Percentiles rank a stretch among this genome's conserved stretches.
Conservation (phyloP, 805 yeast genomes). For the Diddensiella santjacobensis region DNA sequence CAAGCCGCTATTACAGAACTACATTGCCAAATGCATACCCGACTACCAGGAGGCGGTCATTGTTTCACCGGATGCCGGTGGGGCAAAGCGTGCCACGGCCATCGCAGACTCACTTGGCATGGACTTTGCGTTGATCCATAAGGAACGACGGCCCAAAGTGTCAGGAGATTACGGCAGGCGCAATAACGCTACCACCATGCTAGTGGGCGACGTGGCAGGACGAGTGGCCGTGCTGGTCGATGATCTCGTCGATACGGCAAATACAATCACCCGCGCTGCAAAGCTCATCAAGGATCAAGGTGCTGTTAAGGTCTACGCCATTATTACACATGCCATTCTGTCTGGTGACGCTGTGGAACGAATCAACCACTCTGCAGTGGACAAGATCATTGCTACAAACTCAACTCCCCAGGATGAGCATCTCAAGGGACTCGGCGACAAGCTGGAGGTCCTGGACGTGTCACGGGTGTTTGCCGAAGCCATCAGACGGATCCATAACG, state of each 20-base stretch:
- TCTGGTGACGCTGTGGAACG: slow-evolving; percentile 85
- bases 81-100: slow-evolving; percentile 94
- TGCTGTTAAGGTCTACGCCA: slow-evolving; percentile 77
- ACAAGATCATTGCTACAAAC: slow-evolving; percentile 83
- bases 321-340: slow-evolving; percentile 89
- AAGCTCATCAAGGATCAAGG: slow-evolving; percentile 89
- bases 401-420: slow-evolving; percentile 81
- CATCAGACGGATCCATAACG: slow-evolving; percentile 92
- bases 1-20: slow-evolving; percentile 81
- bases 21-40: slow-evolving; percentile 75
- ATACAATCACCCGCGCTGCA: slow-evolving; percentile 90
- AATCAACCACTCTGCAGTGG: slow-evolving; percentile 64
- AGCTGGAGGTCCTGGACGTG: slow-evolving; percentile 80
- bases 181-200: slow-evolving; percentile 55
- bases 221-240: slow-evolving; percentile 88
- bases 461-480: slow-evolving; percentile 90
- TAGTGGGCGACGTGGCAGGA: slow-evolving; percentile 90
- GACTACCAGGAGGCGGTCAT: slow-evolving; percentile 78
- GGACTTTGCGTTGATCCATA: slow-evolving; percentile 91
- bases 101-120: slow-evolving; percentile 87
- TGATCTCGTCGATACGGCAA: slow-evolving; percentile 90
- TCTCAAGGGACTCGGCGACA: slow-evolving; percentile 48
- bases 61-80: slow-evolving; percentile 98
- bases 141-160: slow-evolving; percentile 56
- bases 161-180: slow-evolving; percentile 11